Evolutionary conservation across 2,329 filamentous ascomycete genomes (phyloP).

Genomic region (Blumeria graminis): DNA sequence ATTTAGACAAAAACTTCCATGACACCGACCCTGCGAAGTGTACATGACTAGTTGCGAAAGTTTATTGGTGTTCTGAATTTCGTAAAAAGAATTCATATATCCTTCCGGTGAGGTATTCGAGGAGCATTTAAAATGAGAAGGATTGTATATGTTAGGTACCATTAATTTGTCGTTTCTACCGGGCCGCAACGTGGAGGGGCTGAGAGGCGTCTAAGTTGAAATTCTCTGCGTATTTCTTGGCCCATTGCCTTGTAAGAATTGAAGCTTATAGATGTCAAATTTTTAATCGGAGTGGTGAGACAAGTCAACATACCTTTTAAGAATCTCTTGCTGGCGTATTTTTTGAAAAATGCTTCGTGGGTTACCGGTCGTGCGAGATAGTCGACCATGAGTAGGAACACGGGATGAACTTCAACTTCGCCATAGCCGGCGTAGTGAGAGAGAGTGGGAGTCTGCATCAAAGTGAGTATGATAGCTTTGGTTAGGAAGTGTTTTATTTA

Average conservation of each 20-base stretch:
- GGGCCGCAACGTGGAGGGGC: conserved; percentile 12
- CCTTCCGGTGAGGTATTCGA: not conserved
- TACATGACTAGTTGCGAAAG: not conserved
- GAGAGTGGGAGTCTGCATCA: conserved; percentile 49
- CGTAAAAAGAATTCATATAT: not conserved
- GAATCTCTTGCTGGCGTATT: conserved; percentile 99
- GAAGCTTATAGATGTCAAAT: conserved; percentile 36
- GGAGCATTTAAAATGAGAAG: not conserved
- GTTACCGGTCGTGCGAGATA: conserved; percentile 76
- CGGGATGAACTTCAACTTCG: conserved; percentile 78
- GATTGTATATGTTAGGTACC: not conserved
- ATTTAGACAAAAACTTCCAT: not conserved
- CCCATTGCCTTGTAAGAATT: conserved; percentile 78
- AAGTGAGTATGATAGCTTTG: conserved; percentile 8
- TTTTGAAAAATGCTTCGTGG: conserved; percentile 98
- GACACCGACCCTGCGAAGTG: not conserved
- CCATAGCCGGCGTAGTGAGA: conserved; percentile 81
- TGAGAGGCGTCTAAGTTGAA: conserved; percentile 24
- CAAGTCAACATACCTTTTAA: conserved; percentile 51
- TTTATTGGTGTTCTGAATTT: not conserved
- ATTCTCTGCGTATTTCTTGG: conserved; percentile 47
- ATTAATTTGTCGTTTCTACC: conserved; percentile 9
- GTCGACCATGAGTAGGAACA: conserved; percentile 86
- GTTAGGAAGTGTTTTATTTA: conserved; percentile 22
- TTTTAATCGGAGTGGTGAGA: conserved; percentile 1